phyloP scores from a whole-genome alignment of 352 stramenopile genomes.

The Pythium chondricola region DNA sequence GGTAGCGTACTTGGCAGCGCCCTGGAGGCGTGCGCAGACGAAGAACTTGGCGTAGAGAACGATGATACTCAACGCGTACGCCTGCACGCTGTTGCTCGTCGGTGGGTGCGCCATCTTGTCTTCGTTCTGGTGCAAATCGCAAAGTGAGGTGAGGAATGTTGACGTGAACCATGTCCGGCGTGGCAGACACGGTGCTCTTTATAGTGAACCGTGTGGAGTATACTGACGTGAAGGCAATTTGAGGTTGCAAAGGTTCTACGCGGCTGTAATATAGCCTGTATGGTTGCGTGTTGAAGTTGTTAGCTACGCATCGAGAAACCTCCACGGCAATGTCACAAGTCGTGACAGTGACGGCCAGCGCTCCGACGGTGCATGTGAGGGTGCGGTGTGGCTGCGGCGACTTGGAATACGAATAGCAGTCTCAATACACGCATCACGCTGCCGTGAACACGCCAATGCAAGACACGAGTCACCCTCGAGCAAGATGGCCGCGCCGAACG shows the following conservation, averaged over 20 bases:
- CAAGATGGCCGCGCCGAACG: conserved; percentile 35
- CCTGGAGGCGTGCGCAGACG: conserved; percentile 28
- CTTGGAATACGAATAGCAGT: conserved; percentile 24
- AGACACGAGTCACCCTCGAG: conserved; percentile 29
- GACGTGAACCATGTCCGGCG: too few species aligned
- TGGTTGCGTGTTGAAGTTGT: too few species aligned
- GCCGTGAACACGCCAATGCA: conserved; percentile 23
- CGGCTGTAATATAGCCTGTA: too few species aligned
- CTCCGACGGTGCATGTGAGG: conserved; percentile 25
- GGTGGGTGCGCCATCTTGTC: conserved; percentile 10
- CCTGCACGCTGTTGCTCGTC: conserved; percentile 27
- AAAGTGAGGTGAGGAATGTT: too few species aligned
- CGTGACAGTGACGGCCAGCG: conserved; percentile 11
- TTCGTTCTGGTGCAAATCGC: not conserved
- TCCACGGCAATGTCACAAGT: conserved; percentile 5
- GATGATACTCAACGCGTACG: conserved; percentile 40
- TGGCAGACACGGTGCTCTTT: too few species aligned
- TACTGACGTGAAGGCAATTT: too few species aligned
- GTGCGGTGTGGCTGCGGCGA: conserved; percentile 26
- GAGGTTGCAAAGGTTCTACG: too few species aligned
- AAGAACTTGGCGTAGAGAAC: conserved; percentile 71
- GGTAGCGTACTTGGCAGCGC: conserved; percentile 26
- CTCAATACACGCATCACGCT: conserved; percentile 19
- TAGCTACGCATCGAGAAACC: too few species aligned
- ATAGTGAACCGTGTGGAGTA: too few species aligned